phyloP scores from a whole-genome alignment of 192 early-diverging fungal genomes.

The Chytriomyces sp. region DNA sequence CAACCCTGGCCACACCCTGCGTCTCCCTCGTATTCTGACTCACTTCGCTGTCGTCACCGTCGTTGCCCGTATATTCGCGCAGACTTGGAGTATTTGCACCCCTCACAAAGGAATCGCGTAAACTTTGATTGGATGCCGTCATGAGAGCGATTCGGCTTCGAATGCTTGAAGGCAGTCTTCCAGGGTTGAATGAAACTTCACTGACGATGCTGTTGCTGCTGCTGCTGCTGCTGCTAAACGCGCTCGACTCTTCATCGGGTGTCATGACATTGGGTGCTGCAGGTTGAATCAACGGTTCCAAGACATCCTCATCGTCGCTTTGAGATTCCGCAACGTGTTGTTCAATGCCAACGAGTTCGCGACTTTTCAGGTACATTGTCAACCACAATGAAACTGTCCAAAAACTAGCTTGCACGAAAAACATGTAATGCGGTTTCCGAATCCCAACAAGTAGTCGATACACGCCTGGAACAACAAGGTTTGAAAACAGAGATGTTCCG shows the following conservation, averaged over 20 bases:
- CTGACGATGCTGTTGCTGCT: background rate
- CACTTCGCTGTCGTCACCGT: background rate
- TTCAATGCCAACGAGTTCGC: conserved; percentile 23
- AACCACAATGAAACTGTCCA: conserved; percentile 7
- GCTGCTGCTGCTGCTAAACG: background rate
- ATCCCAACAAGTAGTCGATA: conserved; percentile 8
- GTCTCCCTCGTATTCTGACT: background rate
- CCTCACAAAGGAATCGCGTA: too few species aligned
- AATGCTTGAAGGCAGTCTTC: background rate
- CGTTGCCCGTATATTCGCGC: background rate
- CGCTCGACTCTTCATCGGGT: background rate
- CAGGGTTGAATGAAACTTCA: background rate
- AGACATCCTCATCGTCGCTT: background rate
- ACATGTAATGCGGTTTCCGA: conserved; percentile 18
- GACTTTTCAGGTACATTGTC: conserved; percentile 17
- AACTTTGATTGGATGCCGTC: background rate
- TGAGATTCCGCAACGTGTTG: background rate
- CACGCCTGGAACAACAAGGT: conserved; percentile 16
- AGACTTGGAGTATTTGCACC: background rate
- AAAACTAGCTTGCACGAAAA: conserved; percentile 11
- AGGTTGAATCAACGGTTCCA: background rate
- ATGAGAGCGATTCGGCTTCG: background rate
- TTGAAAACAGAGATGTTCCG: conserved; percentile 17
- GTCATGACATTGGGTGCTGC: background rate
- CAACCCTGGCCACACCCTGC: too few species aligned